Percentiles rank a stretch among this genome's conserved stretches.
Conservation (phyloP, 768 basidiomycete genomes). For the Tylopilus subfusipes region DNA sequence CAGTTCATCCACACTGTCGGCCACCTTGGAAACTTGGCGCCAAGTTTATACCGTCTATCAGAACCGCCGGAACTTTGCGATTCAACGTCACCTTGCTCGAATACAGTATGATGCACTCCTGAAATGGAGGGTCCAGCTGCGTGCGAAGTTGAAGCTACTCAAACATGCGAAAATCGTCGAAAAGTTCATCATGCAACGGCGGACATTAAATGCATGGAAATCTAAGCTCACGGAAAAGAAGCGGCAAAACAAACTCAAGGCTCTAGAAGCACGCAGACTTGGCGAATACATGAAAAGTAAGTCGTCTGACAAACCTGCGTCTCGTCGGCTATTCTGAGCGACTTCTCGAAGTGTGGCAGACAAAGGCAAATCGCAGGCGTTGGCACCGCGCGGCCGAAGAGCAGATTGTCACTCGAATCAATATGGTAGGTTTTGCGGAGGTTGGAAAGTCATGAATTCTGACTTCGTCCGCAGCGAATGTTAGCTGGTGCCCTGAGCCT, state of each 20-base stretch:
- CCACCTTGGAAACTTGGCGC: slow-evolving; percentile 46
- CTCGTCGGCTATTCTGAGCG: slow-evolving; percentile 3
- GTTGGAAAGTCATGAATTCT: neutral
- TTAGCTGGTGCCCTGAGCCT: slow-evolving; percentile 43
- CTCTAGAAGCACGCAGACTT: slow-evolving; percentile 39
- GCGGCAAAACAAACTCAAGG: slow-evolving; percentile 43
- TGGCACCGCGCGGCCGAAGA: slow-evolving; percentile 45
- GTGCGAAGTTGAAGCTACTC: slow-evolving; percentile 44
- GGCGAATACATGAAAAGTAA: slow-evolving; percentile 25
- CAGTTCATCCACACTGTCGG: slow-evolving; percentile 37
- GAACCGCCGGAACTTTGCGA: slow-evolving; percentile 46
- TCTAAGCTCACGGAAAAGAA: slow-evolving; percentile 41
- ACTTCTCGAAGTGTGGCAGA: slow-evolving; percentile 45
- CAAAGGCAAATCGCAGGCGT: slow-evolving; percentile 35
- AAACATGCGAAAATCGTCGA: slow-evolving; percentile 55
- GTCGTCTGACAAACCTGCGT: slow-evolving; percentile 26
- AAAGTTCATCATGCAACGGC: slow-evolving; percentile 48
- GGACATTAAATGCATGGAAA: slow-evolving; percentile 48
- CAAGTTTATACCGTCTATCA: slow-evolving; percentile 40
- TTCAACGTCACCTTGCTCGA: slow-evolving; percentile 34
- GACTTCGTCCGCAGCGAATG: slow-evolving; percentile 43
- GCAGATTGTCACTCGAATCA: slow-evolving; percentile 36
- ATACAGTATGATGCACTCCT: slow-evolving; percentile 45
- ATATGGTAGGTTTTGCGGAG: slow-evolving; percentile 35
- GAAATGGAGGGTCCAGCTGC: slow-evolving; percentile 54